phyloP scores from a whole-genome alignment of 2,329 filamentous ascomycete genomes.

The Verruconis gallopava region DNA sequence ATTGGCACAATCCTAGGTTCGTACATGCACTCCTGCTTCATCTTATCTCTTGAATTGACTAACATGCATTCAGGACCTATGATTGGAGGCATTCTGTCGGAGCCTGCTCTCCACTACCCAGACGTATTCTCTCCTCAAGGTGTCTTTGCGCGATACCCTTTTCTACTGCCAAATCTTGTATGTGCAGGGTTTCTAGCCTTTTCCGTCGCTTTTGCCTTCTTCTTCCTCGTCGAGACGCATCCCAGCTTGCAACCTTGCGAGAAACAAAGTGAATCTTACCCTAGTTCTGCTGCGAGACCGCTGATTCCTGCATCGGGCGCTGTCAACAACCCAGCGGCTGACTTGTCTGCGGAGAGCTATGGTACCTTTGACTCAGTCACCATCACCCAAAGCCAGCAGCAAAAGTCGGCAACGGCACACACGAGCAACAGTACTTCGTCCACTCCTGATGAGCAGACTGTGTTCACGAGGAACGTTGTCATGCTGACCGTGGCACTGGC shows the following conservation, averaged over 20 bases:
- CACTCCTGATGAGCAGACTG: slow-evolving; percentile 30
- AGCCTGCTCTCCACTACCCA: slow-evolving; percentile 64
- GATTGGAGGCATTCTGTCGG: slow-evolving; percentile 76
- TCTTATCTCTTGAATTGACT: slow-evolving; percentile 17
- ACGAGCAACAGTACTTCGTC: slow-evolving; percentile 25
- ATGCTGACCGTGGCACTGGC: slow-evolving; percentile 70
- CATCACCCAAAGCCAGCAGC: slow-evolving; percentile 39
- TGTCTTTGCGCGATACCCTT: slow-evolving; percentile 69
- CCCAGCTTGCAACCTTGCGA: slow-evolving; percentile 58
- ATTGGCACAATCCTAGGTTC: slow-evolving; percentile 81
- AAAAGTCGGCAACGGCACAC: slow-evolving; percentile 37
- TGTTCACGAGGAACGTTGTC: slow-evolving; percentile 52
- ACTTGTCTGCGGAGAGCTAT: slow-evolving; percentile 66
- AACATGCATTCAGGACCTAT: too few species aligned
- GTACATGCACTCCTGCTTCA: too few species aligned
- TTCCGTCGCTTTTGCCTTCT: slow-evolving; percentile 68
- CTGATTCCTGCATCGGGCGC: slow-evolving; percentile 64
- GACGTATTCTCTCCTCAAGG: slow-evolving; percentile 51
- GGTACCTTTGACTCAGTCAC: slow-evolving; percentile 55
- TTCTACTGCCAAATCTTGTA: slow-evolving; percentile 77
- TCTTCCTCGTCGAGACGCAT: slow-evolving; percentile 79
- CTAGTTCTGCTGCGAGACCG: slow-evolving; percentile 50
- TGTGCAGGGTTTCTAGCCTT: slow-evolving; percentile 64
- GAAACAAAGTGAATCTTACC: slow-evolving; percentile 25
- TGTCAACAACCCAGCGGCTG: slow-evolving; percentile 57